Evolutionary conservation across 2,329 filamentous ascomycete species (phyloP), one percentile per base, ranked within the genome.

Genomic region (Colletotrichum lini): DNA sequence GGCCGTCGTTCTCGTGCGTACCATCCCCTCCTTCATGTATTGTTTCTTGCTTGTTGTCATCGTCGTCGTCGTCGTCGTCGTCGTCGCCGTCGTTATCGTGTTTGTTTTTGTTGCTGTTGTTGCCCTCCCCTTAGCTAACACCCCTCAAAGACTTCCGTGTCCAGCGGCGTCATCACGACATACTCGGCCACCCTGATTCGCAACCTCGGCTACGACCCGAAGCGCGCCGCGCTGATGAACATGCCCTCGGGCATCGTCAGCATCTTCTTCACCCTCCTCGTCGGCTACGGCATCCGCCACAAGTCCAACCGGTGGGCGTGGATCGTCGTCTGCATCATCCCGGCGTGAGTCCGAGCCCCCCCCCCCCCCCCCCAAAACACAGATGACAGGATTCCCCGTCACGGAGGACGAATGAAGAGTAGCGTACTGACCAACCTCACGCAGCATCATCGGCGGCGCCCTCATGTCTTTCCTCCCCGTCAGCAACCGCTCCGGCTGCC

Each of bases 131-230:
- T 6, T 0, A 2, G 26, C 63, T 67, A 35, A 71, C 45, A 3
- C 18, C 5, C 13, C 35, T 26, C 26, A 15, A 30, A 84, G 78
- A 77, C 86, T 40, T 87, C 85, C 7, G 83, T 87, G n/a, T 87
- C 86, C 0, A 84, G 82, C 67, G 87, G 87, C 56, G 86, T 89
- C 45, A 81, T 89, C 58, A 87, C 85, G 1, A 87, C 84, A 1
- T 90, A 89, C 77, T 89, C 87, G 2, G 79, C 87, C 2, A 89
- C 86, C 5, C 78, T 89, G 13, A 88, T 89, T 69, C 79, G 78
- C 38, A 83, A 82, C 67, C 80, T 89, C 45, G 83, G 84, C 15
- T 88, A 85, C 72, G 76, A 76, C 4, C 76, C 84, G 2, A 84
- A 83, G 73, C 76, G 80, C 42, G 80, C 86, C 4, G 86, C 87